phyloP scores from a whole-genome alignment of 2,329 filamentous ascomycete species.

The Fusarium ambrosium region DNA sequence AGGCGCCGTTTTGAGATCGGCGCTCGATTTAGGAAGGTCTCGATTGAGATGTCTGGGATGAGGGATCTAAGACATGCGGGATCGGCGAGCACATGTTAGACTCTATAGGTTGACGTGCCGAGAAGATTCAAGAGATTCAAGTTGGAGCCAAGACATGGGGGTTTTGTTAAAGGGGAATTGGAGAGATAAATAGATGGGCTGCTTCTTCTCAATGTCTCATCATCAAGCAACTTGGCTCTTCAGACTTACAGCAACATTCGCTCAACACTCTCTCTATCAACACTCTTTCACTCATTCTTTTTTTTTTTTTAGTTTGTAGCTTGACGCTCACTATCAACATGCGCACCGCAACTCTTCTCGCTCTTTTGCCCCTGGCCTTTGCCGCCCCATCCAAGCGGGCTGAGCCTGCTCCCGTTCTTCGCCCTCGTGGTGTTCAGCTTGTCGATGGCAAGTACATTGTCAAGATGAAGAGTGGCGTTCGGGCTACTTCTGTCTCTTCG shows the following conservation, averaged over 20 bases:
- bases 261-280: not conserved
- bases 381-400: conserved; percentile 50
- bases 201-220: not conserved
- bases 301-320: conserved; percentile 6
- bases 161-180: conserved; percentile 7
- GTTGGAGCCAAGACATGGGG: not conserved
- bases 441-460: conserved; percentile 56
- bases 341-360: conserved; percentile 51
- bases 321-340: conserved; percentile 43
- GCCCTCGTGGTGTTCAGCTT: conserved; percentile 49
- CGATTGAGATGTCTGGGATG: conserved; percentile 16
- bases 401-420: conserved; percentile 52
- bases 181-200: conserved; percentile 35
- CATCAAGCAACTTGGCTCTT: conserved; percentile 35
- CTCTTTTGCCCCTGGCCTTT: conserved; percentile 50
- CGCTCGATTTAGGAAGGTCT: conserved; percentile 39
- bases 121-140: conserved; percentile 16
- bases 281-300: conserved; percentile 24
- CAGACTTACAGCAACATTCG: conserved; percentile 25
- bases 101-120: conserved; percentile 27
- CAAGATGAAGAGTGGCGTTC: conserved; percentile 49
- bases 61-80: conserved; percentile 27
- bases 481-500: conserved; percentile 37
- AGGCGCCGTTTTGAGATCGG: conserved; percentile 23
- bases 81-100: conserved; percentile 36